A percentile compares a stretch with the other conserved stretches of the same genome.
These are phyloP conservation scores for Streptanthus diversifolius DNA, from an alignment of 345 rosid genomes.

Conservation along the genomic window DNA sequence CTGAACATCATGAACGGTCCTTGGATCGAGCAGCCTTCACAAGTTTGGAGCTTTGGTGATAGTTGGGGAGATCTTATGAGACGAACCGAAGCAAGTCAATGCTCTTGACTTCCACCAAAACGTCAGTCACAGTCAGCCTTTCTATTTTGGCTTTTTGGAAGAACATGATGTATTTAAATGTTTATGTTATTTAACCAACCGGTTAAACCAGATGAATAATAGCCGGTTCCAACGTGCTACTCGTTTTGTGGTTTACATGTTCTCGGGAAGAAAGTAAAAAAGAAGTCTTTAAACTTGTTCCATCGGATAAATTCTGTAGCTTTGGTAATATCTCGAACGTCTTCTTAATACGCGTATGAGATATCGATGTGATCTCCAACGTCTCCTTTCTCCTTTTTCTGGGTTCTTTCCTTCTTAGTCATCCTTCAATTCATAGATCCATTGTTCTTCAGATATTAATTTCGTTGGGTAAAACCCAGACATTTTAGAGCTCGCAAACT, in stretches of 20 bases:
- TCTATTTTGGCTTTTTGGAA: not conserved
- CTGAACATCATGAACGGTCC: conserved; percentile 95
- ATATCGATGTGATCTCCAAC: conserved; percentile 31
- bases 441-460: not conserved
- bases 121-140: not conserved
- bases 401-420: not conserved
- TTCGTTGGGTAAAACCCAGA: not conserved
- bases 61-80: conserved; percentile 57
- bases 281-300: not conserved
- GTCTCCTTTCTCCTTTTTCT: not conserved
- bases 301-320: conserved; percentile 18
- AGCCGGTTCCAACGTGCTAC: not conserved
- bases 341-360: conserved; percentile 11
- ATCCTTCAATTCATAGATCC: not conserved
- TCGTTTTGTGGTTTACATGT: not conserved
- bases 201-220: not conserved
- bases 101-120: conserved; percentile 14
- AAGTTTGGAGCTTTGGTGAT: conserved; percentile 79
- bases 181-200: not conserved
- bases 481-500: not conserved
- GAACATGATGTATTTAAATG: not conserved
- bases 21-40: conserved; percentile 75
- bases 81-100: conserved; percentile 32
- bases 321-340: not conserved
- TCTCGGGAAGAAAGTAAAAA: conserved; percentile 6